Conservation (phyloP, 257 asterid species). For the Rehmannia glutinosa region DNA sequence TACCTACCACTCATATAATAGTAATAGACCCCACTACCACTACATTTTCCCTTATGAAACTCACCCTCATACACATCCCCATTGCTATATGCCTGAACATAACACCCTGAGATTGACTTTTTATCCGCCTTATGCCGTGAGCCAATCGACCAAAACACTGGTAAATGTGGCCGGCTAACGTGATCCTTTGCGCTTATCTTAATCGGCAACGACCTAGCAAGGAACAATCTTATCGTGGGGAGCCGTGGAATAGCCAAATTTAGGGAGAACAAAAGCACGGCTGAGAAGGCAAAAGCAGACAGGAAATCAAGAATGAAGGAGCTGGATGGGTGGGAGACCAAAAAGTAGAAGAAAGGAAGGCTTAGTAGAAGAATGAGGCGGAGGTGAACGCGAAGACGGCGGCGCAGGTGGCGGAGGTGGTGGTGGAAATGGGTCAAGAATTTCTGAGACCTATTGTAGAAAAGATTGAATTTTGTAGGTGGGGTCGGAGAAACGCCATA, state of each 20-base stretch:
- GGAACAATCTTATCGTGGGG: slow-evolving; percentile 66
- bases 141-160: slow-evolving; percentile 94
- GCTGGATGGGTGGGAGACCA: slow-evolving; percentile 84
- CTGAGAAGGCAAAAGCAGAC: slow-evolving; percentile 85
- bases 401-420: slow-evolving; percentile 65
- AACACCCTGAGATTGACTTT: slow-evolving; percentile 61
- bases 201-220: slow-evolving; percentile 67
- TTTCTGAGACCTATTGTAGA: slow-evolving; percentile 41
- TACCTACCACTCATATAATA: slow-evolving; percentile 94
- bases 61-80: slow-evolving; percentile 98
- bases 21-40: slow-evolving; percentile 94
- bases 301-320: slow-evolving; percentile 82
- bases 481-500: slow-evolving; percentile 39
- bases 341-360: slow-evolving; percentile 74
- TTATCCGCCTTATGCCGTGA: slow-evolving; percentile 57
- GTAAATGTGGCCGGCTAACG: slow-evolving; percentile 44
- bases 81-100: slow-evolving; percentile 77
- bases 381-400: slow-evolving; percentile 68
- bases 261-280: slow-evolving; percentile 72
- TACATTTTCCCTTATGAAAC: slow-evolving; percentile 84
- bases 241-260: slow-evolving; percentile 83
- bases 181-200: slow-evolving; percentile 48
- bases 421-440: slow-evolving; percentile 57
- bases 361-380: slow-evolving; percentile 65
- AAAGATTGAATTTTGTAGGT: slow-evolving; percentile 32